These are phyloP conservation scores for Penicillium sp. DNA, from an alignment of 2,329 filamentous ascomycete genomes.

Conservation along the genomic window DNA sequence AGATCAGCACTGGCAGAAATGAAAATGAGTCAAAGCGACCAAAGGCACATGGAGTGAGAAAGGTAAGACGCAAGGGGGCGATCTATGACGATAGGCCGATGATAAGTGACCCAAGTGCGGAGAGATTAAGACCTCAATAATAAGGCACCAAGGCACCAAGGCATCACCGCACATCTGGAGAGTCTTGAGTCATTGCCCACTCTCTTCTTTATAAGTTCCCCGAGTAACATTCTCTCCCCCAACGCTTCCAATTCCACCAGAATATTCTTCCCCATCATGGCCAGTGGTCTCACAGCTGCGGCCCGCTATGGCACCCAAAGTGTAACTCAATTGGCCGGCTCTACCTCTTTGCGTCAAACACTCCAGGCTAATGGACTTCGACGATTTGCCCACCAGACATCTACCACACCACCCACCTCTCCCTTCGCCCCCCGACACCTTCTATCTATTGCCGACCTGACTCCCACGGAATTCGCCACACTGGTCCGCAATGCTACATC, in stretches of 20 bases:
- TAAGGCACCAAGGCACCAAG: slow-evolving; percentile 9
- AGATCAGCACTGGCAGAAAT: background rate
- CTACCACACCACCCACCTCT: slow-evolving; percentile 49
- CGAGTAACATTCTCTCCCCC: background rate
- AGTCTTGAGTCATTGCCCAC: slow-evolving; percentile 22
- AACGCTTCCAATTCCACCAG: slow-evolving; percentile 4
- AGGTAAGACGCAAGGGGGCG: slow-evolving; percentile 2
- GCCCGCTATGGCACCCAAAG: slow-evolving; percentile 30
- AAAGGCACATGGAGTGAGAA: background rate
- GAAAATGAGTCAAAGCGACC: background rate
- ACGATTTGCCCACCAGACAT: slow-evolving; percentile 37
- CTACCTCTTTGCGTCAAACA: slow-evolving; percentile 28
- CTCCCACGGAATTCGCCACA: slow-evolving; percentile 73
- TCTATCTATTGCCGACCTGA: slow-evolving; percentile 86
- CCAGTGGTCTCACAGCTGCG: slow-evolving; percentile 31
- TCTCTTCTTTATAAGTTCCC: slow-evolving; percentile 3
- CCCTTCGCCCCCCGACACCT: slow-evolving; percentile 76
- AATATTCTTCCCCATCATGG: slow-evolving; percentile 25
- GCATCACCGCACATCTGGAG: slow-evolving; percentile 8
- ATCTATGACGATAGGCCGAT: slow-evolving; percentile 23
- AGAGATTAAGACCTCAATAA: slow-evolving; percentile 9
- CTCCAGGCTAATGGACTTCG: slow-evolving; percentile 33
- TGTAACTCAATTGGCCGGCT: slow-evolving; percentile 31
- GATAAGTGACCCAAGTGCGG: slow-evolving; percentile 23
- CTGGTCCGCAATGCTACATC: slow-evolving; percentile 80